phyloP scores from a whole-genome alignment of 179 eudicot genomes.

The Beta macrorhiza region DNA sequence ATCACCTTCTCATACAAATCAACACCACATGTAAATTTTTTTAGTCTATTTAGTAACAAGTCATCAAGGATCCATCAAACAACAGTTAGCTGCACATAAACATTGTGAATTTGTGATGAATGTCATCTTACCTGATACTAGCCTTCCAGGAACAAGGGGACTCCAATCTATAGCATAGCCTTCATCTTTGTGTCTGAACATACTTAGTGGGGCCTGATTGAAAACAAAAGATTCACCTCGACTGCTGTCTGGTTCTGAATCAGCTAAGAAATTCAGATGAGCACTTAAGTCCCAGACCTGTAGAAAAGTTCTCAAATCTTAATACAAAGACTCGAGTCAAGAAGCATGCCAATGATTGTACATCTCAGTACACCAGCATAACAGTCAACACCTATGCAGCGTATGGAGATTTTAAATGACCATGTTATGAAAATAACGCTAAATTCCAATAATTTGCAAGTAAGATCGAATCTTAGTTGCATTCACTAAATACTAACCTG shows the following conservation, averaged over 20 bases:
- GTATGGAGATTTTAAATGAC: not conserved
- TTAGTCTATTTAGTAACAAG: slow-evolving; percentile 3
- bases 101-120: not conserved
- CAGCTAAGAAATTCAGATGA: slow-evolving; percentile 69
- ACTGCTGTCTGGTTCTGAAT: slow-evolving; percentile 47
- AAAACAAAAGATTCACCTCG: slow-evolving; percentile 38
- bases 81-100: not conserved
- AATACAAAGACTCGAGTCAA: slow-evolving; percentile 13
- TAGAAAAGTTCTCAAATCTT: slow-evolving; percentile 16
- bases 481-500: slow-evolving; percentile 49
- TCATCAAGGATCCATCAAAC: not conserved
- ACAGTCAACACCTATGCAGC: not conserved
- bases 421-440: not conserved
- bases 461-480: not conserved
- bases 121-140: slow-evolving; percentile 60
- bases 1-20: slow-evolving; percentile 53
- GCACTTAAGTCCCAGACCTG: slow-evolving; percentile 90
- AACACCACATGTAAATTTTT: not conserved
- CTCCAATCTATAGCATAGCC: slow-evolving; percentile 96
- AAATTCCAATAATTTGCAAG: not conserved
- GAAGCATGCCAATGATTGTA: not conserved
- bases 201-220: slow-evolving; percentile 69
- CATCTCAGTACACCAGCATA: not conserved
- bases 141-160: slow-evolving; percentile 82
- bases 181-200: slow-evolving; percentile 89